phyloP scores from a whole-genome alignment of 495 filamentous ascomycete genomes.

The Neurospora africana region DNA sequence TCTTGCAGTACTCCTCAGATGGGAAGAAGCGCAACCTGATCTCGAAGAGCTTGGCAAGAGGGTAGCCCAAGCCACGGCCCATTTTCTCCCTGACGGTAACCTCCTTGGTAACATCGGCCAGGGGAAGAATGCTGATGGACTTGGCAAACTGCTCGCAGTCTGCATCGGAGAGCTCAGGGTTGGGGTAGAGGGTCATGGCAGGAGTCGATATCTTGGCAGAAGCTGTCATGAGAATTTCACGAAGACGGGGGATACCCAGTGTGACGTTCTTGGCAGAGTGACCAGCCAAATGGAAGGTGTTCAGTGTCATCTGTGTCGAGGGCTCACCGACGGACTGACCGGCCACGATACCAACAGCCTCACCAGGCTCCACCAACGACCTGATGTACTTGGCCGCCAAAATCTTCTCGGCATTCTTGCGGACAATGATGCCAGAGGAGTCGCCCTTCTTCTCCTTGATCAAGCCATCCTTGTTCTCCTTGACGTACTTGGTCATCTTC shows the following conservation, averaged over 20 bases:
- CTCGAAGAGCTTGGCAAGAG: constrained; percentile 72
- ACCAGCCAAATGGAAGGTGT: constrained; percentile 98
- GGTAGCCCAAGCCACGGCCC: constrained; percentile 51
- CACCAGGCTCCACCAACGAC: constrained; percentile 88
- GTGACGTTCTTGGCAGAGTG: constrained; percentile 98
- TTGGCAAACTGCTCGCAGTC: constrained; percentile 79
- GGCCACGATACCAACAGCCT: constrained; percentile 95
- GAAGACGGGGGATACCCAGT: constrained; percentile 88
- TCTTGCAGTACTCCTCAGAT: constrained; percentile 64
- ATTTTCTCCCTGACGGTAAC: constrained; percentile 68
- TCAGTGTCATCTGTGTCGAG: constrained; percentile 98
- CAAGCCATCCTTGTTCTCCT: constrained; percentile 62
- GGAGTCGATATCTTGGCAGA: constrained; percentile 80
- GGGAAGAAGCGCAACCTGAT: constrained; percentile 79
- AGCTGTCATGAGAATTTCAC: constrained; percentile 98
- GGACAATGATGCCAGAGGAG: constrained; percentile 33
- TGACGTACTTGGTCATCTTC: constrained; percentile 53
- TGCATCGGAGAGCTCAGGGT: constrained; percentile 56
- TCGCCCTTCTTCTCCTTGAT: constrained; percentile 63
- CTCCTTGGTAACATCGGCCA: constrained; percentile 78
- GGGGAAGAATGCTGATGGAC: constrained; percentile 76
- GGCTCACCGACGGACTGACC: constrained; percentile 96
- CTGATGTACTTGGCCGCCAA: constrained; percentile 88
- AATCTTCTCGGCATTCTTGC: constrained; percentile 70
- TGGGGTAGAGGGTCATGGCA: constrained; percentile 77